Percentiles rank a stretch among this genome's conserved stretches.
Evolutionary conservation across 2,329 filamentous ascomycete genomes (phyloP).

Genomic region (Emmonsiellopsis sp.): DNA sequence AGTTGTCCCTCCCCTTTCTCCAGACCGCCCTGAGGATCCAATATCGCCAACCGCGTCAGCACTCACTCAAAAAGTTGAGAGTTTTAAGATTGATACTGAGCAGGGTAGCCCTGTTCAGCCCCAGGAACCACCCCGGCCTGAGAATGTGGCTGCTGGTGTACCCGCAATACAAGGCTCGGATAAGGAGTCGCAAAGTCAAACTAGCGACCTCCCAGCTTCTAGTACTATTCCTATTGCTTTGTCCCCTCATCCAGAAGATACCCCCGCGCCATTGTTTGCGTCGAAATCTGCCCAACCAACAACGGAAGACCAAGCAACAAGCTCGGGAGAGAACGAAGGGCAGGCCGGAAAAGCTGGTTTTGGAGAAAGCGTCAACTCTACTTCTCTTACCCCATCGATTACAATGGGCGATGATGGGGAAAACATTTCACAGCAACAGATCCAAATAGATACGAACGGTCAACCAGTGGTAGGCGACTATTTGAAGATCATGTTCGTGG

Average conservation of each 20-base stretch:
- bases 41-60: slow-evolving; percentile 43
- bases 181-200: not conserved
- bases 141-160: not conserved
- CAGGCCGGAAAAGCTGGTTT: not conserved
- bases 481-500: slow-evolving; percentile 92
- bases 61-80: slow-evolving; percentile 46
- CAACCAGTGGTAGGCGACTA: slow-evolving; percentile 85
- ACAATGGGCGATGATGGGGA: slow-evolving; percentile 1
- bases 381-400: not conserved
- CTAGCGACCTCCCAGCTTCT: not conserved
- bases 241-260: slow-evolving; percentile 55
- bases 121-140: slow-evolving; percentile 9
- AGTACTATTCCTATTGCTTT: slow-evolving; percentile 12
- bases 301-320: not conserved
- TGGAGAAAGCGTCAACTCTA: not conserved
- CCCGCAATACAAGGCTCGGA: slow-evolving; percentile 5
- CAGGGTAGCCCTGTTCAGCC: slow-evolving; percentile 40
- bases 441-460: slow-evolving; percentile 52
- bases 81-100: slow-evolving; percentile 52
- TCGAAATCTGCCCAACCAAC: slow-evolving; percentile 24
- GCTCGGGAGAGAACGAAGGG: not conserved
- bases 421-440: slow-evolving; percentile 23
- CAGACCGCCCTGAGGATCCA: slow-evolving; percentile 17
- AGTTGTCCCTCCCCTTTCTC: slow-evolving; percentile 10
- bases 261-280: slow-evolving; percentile 57